phyloP scores from a whole-genome alignment of 306 rosid genomes.

The Inga laurina region DNA sequence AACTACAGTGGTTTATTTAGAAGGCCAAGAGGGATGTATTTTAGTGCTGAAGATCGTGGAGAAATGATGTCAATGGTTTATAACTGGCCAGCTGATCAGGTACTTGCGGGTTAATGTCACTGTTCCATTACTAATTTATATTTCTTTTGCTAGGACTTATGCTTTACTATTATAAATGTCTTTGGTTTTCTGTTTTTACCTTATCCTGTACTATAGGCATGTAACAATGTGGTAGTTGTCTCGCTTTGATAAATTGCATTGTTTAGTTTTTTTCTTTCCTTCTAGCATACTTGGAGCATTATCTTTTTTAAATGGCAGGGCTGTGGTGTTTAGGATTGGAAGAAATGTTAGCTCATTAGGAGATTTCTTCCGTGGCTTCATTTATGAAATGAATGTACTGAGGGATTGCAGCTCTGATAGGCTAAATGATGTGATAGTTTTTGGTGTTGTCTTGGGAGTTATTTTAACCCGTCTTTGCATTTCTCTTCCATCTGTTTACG shows the following conservation, averaged over 20 bases:
- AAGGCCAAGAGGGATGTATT: conserved; percentile 99
- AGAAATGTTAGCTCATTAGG: not conserved
- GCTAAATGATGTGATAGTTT: not conserved
- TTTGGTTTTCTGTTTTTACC: not conserved
- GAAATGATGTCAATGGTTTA: conserved; percentile 99
- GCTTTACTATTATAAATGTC: not conserved
- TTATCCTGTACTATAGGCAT: not conserved
- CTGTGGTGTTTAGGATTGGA: not conserved
- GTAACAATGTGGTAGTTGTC: not conserved
- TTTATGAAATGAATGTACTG: not conserved
- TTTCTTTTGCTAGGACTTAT: not conserved
- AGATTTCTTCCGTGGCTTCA: not conserved
- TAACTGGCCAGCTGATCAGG: conserved; percentile 99
- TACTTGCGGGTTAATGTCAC: conserved; percentile 30
- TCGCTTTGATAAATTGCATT: not conserved
- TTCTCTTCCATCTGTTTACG: not conserved
- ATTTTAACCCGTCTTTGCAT: not conserved
- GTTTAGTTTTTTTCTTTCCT: not conserved
- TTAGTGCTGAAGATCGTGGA: conserved; percentile 95
- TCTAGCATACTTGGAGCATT: not conserved
- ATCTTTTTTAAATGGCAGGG: not conserved
- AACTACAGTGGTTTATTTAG: conserved; percentile 94
- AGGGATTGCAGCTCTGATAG: not conserved
- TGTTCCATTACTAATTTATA: conserved; percentile 4
- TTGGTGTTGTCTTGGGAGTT: not conserved